A percentile compares a stretch with the other conserved stretches of the same genome.
These are phyloP conservation scores for Picochlorum sp. DNA, from an alignment of 139 green algal genomes.

Conservation along the genomic window DNA sequence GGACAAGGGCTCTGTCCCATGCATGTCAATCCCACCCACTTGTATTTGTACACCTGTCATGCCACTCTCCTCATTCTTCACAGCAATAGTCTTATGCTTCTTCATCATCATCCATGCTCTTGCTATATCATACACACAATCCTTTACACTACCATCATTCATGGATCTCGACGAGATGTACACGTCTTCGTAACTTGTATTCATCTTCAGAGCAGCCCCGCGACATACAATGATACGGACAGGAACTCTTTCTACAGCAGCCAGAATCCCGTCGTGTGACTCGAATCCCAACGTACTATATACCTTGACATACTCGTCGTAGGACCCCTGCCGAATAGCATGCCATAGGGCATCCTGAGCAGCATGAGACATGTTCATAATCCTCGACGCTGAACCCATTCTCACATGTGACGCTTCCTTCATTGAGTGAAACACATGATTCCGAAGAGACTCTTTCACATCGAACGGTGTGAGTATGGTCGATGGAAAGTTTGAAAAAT, in stretches of 20 bases:
- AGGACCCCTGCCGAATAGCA: conserved; percentile 5
- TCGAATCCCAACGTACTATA: neutral
- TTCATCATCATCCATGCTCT: neutral
- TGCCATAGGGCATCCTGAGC: conserved; percentile 36
- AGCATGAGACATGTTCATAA: conserved; percentile 45
- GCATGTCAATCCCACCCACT: too few species aligned
- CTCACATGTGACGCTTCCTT: conserved; percentile 53
- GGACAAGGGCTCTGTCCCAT: too few species aligned
- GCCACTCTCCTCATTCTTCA: neutral
- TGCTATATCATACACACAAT: neutral
- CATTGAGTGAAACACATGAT: conserved; percentile 42
- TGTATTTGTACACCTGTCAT: too few species aligned
- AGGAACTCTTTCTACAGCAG: neutral
- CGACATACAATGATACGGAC: neutral
- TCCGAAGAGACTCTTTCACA: conserved; percentile 17
- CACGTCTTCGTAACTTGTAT: neutral
- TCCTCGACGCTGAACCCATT: conserved; percentile 22
- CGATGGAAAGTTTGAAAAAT: conserved; percentile 25
- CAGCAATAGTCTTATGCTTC: neutral
- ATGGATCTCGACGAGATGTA: neutral
- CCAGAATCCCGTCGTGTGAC: neutral
- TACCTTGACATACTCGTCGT: neutral
- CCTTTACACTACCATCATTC: neutral
- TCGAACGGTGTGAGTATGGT: conserved; percentile 26
- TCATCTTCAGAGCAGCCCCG: neutral